These are phyloP conservation scores for Rhytidiadelphus loreus DNA, from an alignment of 225 moss, liverwort and hornwort genomes.

Conservation along the genomic window DNA sequence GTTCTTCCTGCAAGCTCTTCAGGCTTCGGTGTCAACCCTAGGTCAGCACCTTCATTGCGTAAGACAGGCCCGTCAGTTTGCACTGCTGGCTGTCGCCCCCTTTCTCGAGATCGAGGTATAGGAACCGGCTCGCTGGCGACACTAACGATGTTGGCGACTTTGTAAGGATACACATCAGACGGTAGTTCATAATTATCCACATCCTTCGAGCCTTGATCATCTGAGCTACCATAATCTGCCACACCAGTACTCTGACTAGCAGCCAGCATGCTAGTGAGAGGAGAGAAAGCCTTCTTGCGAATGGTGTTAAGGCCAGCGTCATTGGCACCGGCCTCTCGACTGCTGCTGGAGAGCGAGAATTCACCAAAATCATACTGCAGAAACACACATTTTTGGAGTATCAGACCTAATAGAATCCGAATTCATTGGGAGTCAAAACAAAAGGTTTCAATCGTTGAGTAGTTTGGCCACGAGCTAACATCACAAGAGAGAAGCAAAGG, in stretches of 20 bases:
- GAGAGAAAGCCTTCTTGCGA: slow-evolving; percentile 68
- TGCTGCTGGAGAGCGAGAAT: slow-evolving; percentile 21
- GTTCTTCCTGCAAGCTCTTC: slow-evolving; percentile 9
- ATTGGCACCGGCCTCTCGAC: slow-evolving; percentile 13
- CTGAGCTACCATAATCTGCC: slow-evolving; percentile 20
- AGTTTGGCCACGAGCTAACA: neutral
- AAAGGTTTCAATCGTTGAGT: neutral
- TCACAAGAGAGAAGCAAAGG: neutral
- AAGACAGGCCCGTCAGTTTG: slow-evolving; percentile 77
- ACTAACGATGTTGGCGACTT: neutral
- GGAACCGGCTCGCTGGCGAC: slow-evolving; percentile 49
- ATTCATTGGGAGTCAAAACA: neutral
- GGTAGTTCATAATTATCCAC: slow-evolving; percentile 1
- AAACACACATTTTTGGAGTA: neutral
- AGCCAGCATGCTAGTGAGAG: slow-evolving; percentile 69
- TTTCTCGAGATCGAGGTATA: slow-evolving; percentile 42
- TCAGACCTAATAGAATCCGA: neutral
- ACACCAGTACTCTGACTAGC: slow-evolving; percentile 43
- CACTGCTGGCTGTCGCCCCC: slow-evolving; percentile 7
- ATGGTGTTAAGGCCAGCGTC: slow-evolving; percentile 3
- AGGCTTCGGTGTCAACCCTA: slow-evolving; percentile 13
- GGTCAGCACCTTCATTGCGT: slow-evolving; percentile 1
- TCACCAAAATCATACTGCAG: slow-evolving; percentile 29
- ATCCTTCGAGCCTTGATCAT: slow-evolving; percentile 27
- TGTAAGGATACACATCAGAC: slow-evolving; percentile 10